Base-by-base conservation (phyloP, 1,284 basidiomycete genomes). In the Testicularia cyperi region DNA sequence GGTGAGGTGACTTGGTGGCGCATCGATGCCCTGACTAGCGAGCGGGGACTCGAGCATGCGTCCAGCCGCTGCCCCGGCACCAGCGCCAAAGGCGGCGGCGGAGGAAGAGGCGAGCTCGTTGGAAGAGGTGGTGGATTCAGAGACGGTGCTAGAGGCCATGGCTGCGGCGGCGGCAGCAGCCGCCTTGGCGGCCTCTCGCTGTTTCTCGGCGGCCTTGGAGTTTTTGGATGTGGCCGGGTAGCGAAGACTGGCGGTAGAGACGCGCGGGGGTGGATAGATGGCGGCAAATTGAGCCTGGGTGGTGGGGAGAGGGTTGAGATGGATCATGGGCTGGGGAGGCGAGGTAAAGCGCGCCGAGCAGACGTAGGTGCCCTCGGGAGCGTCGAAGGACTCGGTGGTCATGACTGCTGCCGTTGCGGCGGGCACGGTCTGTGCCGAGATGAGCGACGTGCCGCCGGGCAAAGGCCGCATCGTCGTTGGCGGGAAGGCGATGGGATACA, bases 11-110 rank as follows among this genome's bases (percentile, higher is more conserved):
- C 47, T 44, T 4, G 60, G 30, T 13, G 63, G 51, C 3, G 68
- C 69, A 32, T 71, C 69, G 32, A 72, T 65, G 5, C 70, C 69
- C 29, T 73, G 70, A 1, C 61, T 40, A n/a, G 54, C 61, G 10
- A 72, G 53, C 0, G 56, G 53, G 1, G 40, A 44, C 30, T 68
- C 68, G 18, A 68, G 43, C 14, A 61, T 16, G 13, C 8, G 26
- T 6, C 19, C 16, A 18, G 7, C 16, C 8, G 9, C 9, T 10
- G 29, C 8, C 29, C 6, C 35, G 5, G 32, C 13, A 22, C 33
- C 19, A 18, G 35, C 13, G 21, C 42, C 13, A 38, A 18, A 13
- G 29, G 44, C 15, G 39, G 52, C 20, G 33, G 32, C 21, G 15
- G 24, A 31, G 8, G 6, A 14, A 15, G 6, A 20, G 8, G 33